Evolutionary conservation across 2,329 filamentous ascomycete genomes (phyloP).

Genomic region (Cadophora sp.): DNA sequence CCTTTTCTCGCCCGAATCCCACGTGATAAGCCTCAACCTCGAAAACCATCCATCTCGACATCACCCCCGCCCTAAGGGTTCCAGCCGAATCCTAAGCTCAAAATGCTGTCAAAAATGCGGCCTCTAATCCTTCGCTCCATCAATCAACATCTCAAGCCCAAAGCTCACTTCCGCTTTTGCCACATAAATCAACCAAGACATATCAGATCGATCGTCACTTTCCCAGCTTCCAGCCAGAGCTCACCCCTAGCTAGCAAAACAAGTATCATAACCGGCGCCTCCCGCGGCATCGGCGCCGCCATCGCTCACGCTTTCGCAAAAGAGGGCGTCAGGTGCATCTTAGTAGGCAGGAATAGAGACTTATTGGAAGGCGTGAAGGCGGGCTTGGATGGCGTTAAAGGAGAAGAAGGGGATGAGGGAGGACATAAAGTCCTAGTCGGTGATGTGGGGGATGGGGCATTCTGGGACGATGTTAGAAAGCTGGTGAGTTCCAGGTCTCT

Average conservation of each 20-base stretch:
- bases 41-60: background rate
- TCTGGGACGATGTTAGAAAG: conserved; percentile 38
- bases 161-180: background rate
- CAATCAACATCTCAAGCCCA: background rate
- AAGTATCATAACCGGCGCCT: conserved; percentile 71
- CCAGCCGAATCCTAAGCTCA: background rate
- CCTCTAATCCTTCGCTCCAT: background rate
- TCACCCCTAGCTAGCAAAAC: conserved; percentile 32
- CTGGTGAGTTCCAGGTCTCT: conserved; percentile 33
- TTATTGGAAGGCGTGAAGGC: conserved; percentile 70
- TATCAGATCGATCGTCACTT: background rate
- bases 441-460: conserved; percentile 39
- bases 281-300: conserved; percentile 72
- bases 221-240: background rate
- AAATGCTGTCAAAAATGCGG: background rate
- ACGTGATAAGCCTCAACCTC: conserved; percentile 14
- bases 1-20: background rate
- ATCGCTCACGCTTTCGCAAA: conserved; percentile 71
- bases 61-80: background rate
- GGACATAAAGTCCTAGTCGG: conserved; percentile 38
- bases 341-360: conserved; percentile 63
- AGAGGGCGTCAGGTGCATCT: conserved; percentile 64
- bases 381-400: conserved; percentile 16
- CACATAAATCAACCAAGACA: background rate
- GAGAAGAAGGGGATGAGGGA: background rate